phyloP scores from a whole-genome alignment of 129 eudicot species.

The Saposhnikovia divaricata region DNA sequence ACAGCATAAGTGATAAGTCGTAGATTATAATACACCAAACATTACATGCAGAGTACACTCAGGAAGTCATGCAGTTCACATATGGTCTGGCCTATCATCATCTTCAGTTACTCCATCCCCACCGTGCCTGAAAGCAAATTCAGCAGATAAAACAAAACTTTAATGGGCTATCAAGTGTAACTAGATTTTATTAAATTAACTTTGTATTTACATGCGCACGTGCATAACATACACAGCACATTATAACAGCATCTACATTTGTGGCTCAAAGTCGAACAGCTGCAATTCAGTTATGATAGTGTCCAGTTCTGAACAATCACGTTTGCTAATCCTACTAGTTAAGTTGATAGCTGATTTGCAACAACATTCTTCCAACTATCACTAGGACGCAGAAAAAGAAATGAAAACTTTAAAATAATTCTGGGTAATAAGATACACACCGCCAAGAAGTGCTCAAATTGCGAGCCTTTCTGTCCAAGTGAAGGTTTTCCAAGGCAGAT shows the following conservation, averaged over 20 bases:
- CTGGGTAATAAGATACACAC: constrained; percentile 27
- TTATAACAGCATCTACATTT: background rate
- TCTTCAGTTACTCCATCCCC: constrained; percentile 69
- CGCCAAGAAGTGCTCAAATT: constrained; percentile 81
- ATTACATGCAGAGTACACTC: background rate
- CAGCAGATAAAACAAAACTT: background rate
- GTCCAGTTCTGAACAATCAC: background rate
- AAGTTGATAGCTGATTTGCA: background rate
- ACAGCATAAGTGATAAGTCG: background rate
- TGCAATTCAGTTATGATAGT: background rate
- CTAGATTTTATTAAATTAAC: background rate
- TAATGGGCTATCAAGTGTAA: background rate
- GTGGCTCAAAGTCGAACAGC: background rate
- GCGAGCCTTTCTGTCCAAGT: constrained; percentile 83
- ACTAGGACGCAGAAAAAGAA: background rate
- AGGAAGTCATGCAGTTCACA: constrained; percentile 18
- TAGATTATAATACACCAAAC: background rate
- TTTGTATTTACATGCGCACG: background rate
- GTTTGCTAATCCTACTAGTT: background rate
- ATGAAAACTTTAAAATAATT: background rate
- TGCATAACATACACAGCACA: background rate
- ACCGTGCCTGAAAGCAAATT: constrained; percentile 45
- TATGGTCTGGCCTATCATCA: constrained; percentile 54
- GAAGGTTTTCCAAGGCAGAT: constrained; percentile 74
- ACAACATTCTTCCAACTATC: background rate